These are phyloP conservation scores for Bathelium albidoporum DNA, from an alignment of 495 filamentous ascomycete species.

Conservation along the genomic window DNA sequence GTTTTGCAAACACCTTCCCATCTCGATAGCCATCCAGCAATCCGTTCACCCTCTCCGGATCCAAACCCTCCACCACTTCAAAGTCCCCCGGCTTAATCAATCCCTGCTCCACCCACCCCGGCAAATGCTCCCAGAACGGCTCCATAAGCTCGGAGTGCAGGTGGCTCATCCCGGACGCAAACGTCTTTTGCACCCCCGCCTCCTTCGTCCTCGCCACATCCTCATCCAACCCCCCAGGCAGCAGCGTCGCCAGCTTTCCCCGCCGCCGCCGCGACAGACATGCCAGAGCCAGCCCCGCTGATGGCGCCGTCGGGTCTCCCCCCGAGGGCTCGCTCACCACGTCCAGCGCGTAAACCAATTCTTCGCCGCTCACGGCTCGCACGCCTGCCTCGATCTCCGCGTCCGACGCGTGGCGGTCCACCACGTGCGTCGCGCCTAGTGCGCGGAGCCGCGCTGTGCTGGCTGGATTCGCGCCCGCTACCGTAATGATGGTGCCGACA, in stretches of 20 bases:
- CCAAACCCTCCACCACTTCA: constrained; percentile 12
- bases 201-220: constrained; percentile 15
- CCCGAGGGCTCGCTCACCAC: constrained; percentile 16
- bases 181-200: constrained; percentile 21
- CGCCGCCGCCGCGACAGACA: constrained; percentile 24
- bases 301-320: constrained; percentile 1
- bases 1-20: constrained; percentile 11
- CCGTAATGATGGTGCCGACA: constrained; percentile 24
- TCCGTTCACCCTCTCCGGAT: constrained; percentile 13
- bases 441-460: constrained; percentile 11
- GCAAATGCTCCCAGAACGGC: constrained; percentile 20
- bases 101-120: constrained; percentile 20
- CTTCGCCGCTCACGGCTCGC: constrained; percentile 26
- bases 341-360: constrained; percentile 28
- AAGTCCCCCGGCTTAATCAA: constrained; percentile 16
- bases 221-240: constrained; percentile 17
- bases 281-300: constrained; percentile 18
- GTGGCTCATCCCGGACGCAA: constrained; percentile 7
- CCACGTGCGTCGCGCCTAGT: constrained; percentile 20
- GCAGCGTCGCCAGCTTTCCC: constrained; percentile 23
- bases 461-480: constrained; percentile 21
- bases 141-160: neutral
- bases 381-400: constrained; percentile 21
- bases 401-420: constrained; percentile 19
- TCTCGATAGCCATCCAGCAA: constrained; percentile 15